Percentiles rank a stretch among this genome's conserved stretches.
phyloP scores from a whole-genome alignment of 768 basidiomycete genomes.

The Lyophyllum decastes region DNA sequence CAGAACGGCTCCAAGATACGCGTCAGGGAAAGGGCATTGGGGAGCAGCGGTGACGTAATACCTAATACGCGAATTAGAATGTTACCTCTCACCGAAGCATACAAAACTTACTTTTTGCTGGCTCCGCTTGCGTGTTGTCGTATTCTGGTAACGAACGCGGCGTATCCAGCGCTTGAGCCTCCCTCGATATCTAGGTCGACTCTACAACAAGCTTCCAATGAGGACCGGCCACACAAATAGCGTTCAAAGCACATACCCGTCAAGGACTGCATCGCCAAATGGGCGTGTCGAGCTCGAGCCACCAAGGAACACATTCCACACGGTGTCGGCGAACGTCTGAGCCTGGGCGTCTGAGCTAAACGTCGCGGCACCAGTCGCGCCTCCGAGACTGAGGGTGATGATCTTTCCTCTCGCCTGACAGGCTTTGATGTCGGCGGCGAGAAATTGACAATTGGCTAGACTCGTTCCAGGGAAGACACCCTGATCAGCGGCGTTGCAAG shows the following conservation, averaged over 20 bases:
- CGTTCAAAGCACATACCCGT: conserved; percentile 42
- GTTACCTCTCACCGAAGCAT: neutral
- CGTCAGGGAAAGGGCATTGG: conserved; percentile 65
- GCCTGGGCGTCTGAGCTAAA: conserved; percentile 57
- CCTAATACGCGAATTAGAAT: conserved; percentile 24
- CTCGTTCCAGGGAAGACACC: conserved; percentile 61
- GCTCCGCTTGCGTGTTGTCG: conserved; percentile 45
- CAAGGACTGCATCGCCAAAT: conserved; percentile 67
- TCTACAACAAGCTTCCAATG: conserved; percentile 20
- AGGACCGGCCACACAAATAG: neutral
- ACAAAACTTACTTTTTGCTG: conserved; percentile 43
- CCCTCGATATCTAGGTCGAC: conserved; percentile 71
- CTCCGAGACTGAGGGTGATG: conserved; percentile 59
- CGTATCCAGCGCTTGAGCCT: conserved; percentile 45
- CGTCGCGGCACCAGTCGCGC: conserved; percentile 53
- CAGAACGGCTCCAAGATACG: conserved; percentile 52
- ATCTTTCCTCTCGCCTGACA: conserved; percentile 69
- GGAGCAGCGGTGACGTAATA: conserved; percentile 61
- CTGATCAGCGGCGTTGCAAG: conserved; percentile 56
- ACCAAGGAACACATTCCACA: conserved; percentile 71
- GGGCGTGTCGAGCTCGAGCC: conserved; percentile 62
- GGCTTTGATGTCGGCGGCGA: conserved; percentile 59
- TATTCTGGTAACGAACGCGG: conserved; percentile 50
- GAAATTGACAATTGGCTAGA: conserved; percentile 59
- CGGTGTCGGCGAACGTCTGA: conserved; percentile 51